phyloP scores from a whole-genome alignment of 176 grass and related monocot genomes.

The Zizania latifolia region DNA sequence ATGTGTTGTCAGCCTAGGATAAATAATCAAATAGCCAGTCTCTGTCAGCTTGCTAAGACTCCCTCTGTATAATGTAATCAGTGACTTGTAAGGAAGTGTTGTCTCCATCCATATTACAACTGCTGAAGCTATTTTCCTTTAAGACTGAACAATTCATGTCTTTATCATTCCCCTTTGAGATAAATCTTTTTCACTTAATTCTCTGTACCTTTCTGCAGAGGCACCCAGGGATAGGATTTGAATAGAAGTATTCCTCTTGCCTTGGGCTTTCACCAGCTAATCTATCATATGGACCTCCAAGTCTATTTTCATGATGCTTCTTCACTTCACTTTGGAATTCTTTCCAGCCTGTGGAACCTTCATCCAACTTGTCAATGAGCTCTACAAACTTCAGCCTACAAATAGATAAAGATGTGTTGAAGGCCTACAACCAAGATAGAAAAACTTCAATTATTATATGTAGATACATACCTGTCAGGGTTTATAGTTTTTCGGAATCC shows the following conservation, averaged over 20 bases:
- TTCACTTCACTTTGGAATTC: slow-evolving; percentile 46
- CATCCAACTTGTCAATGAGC: slow-evolving; percentile 53
- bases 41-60: slow-evolving; percentile 17
- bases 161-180: not conserved
- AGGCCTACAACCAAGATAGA: not conserved
- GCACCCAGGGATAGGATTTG: slow-evolving; percentile 64
- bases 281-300: slow-evolving; percentile 66
- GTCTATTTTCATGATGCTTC: slow-evolving; percentile 39
- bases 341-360: slow-evolving; percentile 33
- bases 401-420: not conserved
- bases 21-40: slow-evolving; percentile 21
- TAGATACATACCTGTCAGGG: slow-evolving; percentile 50
- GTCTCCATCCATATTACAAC: slow-evolving; percentile 15
- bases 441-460: not conserved
- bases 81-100: slow-evolving; percentile 17
- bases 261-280: slow-evolving; percentile 31
- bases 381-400: slow-evolving; percentile 57
- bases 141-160: slow-evolving; percentile 16
- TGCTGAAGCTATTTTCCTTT: slow-evolving; percentile 4
- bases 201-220: slow-evolving; percentile 41
- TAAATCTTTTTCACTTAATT: slow-evolving; percentile 10
- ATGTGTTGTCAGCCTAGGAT: slow-evolving; percentile 25
- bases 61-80: not conserved
- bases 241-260: slow-evolving; percentile 66
- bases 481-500: slow-evolving; percentile 75